These are phyloP conservation scores for Kluyveromyces lactis DNA, from an alignment of 805 yeast genomes.

Conservation along the genomic window DNA sequence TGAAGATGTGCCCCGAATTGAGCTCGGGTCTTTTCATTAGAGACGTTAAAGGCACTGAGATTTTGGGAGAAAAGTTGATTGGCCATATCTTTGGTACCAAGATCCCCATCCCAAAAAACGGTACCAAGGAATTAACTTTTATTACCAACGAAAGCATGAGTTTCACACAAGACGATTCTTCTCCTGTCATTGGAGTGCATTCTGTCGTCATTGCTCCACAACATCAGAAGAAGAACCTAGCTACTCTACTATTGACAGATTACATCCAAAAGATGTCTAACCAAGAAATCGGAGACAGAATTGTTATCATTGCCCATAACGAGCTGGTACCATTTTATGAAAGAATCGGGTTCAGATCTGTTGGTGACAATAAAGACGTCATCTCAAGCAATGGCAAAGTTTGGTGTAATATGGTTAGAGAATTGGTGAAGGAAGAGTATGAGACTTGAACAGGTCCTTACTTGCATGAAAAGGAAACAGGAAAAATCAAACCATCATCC, in stretches of 20 bases:
- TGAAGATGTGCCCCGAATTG: slow-evolving; percentile 80
- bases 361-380: slow-evolving; percentile 42
- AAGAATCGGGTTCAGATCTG: slow-evolving; percentile 67
- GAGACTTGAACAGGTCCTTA: slow-evolving; percentile 20
- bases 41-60: slow-evolving; percentile 28
- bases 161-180: slow-evolving; percentile 55
- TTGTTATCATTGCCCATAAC: slow-evolving; percentile 66
- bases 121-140: slow-evolving; percentile 45
- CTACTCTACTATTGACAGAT: slow-evolving; percentile 76
- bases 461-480: too few species aligned
- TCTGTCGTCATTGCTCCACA: slow-evolving; percentile 69
- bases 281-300: slow-evolving; percentile 75
- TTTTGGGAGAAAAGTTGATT: slow-evolving; percentile 51
- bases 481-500: too few species aligned
- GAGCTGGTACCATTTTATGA: slow-evolving; percentile 68
- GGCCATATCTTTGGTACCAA: slow-evolving; percentile 82
- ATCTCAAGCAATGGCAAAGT: slow-evolving; percentile 10
- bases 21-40: slow-evolving; percentile 82
- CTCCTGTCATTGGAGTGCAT: slow-evolving; percentile 72
- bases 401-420: slow-evolving; percentile 32
- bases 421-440: slow-evolving; percentile 29
- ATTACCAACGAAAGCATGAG: slow-evolving; percentile 28
- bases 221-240: slow-evolving; percentile 75
- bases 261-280: slow-evolving; percentile 84
- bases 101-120: slow-evolving; percentile 31